phyloP scores from a whole-genome alignment of 495 filamentous ascomycete species.

The Xylaria bambusicola region DNA sequence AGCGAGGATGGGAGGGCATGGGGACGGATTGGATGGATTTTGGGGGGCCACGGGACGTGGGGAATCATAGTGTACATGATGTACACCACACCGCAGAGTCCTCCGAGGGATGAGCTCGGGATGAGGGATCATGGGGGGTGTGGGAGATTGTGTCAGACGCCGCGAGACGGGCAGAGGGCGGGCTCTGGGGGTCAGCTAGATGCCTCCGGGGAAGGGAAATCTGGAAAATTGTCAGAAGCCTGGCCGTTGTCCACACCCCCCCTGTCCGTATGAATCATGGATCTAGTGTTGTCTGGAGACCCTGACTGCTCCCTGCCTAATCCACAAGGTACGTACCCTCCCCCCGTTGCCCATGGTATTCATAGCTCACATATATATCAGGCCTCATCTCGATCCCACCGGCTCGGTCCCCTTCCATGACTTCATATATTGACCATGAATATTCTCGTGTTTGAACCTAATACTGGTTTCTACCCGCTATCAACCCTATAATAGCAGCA shows the following conservation, averaged over 20 bases:
- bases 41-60: conserved; percentile 17
- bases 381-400: conserved; percentile 16
- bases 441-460: neutral
- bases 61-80: neutral
- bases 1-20: conserved; percentile 16
- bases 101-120: no score
- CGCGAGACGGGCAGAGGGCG: conserved; percentile 27
- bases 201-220: conserved; percentile 20
- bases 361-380: conserved; percentile 21
- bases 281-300: conserved; percentile 2
- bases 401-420: neutral
- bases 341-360: neutral
- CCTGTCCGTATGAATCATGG: conserved; percentile 32
- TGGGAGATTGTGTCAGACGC: conserved; percentile 30
- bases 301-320: conserved; percentile 6
- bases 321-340: conserved; percentile 18
- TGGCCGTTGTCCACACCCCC: conserved; percentile 31
- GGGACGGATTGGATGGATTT: conserved; percentile 24
- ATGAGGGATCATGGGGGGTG: conserved; percentile 9
- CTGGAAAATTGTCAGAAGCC: conserved; percentile 34
- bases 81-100: no score
- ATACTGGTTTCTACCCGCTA: neutral
- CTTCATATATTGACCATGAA: conserved; percentile 16
- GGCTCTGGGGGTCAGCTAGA: conserved; percentile 21
- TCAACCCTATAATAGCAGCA: neutral